Evolutionary conservation across 2,329 filamentous ascomycete species (phyloP), one percentile per base, ranked within the genome.

Genomic region (Sporothrix protearum): DNA sequence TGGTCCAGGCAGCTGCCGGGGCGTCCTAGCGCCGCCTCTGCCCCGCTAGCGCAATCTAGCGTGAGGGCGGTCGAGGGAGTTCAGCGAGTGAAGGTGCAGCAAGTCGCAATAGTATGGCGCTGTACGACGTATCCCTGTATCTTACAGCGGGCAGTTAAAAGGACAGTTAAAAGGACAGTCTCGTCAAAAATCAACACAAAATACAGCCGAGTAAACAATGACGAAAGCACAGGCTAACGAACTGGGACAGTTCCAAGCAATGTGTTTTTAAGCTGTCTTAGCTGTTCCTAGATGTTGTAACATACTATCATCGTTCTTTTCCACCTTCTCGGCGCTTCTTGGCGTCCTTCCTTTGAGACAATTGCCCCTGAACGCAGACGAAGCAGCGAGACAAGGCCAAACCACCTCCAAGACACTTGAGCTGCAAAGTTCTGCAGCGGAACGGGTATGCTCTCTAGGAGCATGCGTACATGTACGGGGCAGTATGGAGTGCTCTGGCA

Each of bases 81-180:
- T 47, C 42, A 47, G 42, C 42, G 42, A 30, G 55, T 45, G 9
- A 19, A 36, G 45, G 25, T 19, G 39, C 63, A n/a, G 39, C 39
- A 33, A 39, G 47, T 53, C 64, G 64, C 45, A 51, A 51, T 53
- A 51, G 36, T 53, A 68, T 68, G 16, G 9, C 39, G 25, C 28
- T 68, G 66, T 55, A 45, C 39, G 25, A 19, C 53, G 66, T 55
- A 45, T 57, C 67, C 67, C 47, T 45, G 36, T 57, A n/a, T n/a
- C 59, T 42, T 68, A 51, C 64, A 53, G 47, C n/a, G 49, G 28
- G 45, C 63, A 47, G 5, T 19, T 49, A 49, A n/a, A n/a, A 36
- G 33, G 8, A 8, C 33, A 36, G 33, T 3, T 8, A 36, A 49
- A 36, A 36, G 47, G 45, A 16, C 63, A 49, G 6, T 10, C 51